These are phyloP conservation scores for Hyphodiscus sp. DNA, from an alignment of 2,329 filamentous ascomycete genomes.

Conservation along the genomic window DNA sequence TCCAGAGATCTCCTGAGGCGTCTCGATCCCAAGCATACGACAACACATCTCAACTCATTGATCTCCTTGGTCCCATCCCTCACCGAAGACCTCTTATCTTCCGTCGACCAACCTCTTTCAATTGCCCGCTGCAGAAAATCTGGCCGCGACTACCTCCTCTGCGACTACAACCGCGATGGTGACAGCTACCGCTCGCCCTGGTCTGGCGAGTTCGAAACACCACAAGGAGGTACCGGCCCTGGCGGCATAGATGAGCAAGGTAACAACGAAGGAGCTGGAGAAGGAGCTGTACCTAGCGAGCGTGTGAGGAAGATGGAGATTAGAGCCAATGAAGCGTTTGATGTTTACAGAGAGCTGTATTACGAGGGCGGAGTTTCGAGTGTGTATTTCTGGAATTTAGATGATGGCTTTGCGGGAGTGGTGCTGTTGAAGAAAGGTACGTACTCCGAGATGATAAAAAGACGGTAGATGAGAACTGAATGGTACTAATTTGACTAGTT, in stretches of 20 bases:
- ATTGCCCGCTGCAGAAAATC: conserved; percentile 81
- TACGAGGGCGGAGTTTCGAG: conserved; percentile 94
- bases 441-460: conserved; percentile 24
- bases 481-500: conserved; percentile 38
- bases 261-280: conserved; percentile 55
- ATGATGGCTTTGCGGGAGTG: conserved; percentile 95
- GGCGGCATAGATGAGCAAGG: conserved; percentile 44
- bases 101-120: conserved; percentile 90
- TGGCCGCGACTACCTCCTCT: conserved; percentile 92
- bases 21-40: conserved; percentile 88
- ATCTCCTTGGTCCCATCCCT: conserved; percentile 84
- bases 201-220: conserved; percentile 97
- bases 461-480: background rate
- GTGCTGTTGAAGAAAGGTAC: conserved; percentile 90
- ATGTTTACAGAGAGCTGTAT: conserved; percentile 93
- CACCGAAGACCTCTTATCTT: conserved; percentile 95
- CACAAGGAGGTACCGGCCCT: conserved; percentile 59
- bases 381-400: conserved; percentile 97
- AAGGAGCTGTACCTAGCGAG: conserved; percentile 84
- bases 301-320: conserved; percentile 90
- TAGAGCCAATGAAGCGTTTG: conserved; percentile 90
- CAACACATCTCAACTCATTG: conserved; percentile 80
- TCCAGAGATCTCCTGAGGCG: conserved; percentile 95
- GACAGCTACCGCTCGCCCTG: conserved; percentile 98
- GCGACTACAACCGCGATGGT: conserved; percentile 99